phyloP scores from a whole-genome alignment of 2,329 filamentous ascomycete genomes.

The Grosmannia serpens region DNA sequence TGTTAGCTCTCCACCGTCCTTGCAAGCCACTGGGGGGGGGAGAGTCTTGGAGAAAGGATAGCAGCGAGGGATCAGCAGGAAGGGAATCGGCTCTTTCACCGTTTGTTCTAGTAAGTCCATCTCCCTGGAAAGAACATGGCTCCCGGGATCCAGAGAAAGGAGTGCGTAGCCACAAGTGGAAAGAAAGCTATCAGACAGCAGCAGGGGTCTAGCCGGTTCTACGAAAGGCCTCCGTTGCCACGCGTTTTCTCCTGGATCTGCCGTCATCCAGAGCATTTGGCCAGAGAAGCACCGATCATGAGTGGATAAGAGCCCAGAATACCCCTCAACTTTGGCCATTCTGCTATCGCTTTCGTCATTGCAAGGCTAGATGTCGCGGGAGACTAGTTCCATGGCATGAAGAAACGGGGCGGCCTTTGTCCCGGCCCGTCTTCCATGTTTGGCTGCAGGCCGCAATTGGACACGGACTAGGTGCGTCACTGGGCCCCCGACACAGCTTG shows the following conservation, averaged over 20 bases:
- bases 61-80: not conserved
- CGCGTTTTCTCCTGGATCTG: not conserved
- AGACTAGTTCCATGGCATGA: not conserved
- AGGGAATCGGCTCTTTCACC: not conserved
- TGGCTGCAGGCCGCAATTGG: too few species aligned
- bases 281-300: not conserved
- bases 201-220: not conserved
- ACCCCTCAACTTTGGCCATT: too few species aligned
- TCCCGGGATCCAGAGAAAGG: not conserved
- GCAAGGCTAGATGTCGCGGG: conserved; percentile 4
- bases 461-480: too few species aligned
- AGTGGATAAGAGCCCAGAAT: not conserved
- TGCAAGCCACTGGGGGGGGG: not conserved
- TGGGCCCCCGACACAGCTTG: too few species aligned
- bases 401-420: not conserved
- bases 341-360: conserved; percentile 2
- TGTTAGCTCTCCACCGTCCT: not conserved
- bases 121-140: not conserved
- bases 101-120: not conserved
- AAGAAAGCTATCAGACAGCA: not conserved
- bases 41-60: not conserved
- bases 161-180: not conserved
- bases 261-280: not conserved
- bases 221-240: not conserved
- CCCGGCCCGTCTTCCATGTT: not conserved